phyloP scores from a whole-genome alignment of 805 yeast species.

The Candida caryicola region DNA sequence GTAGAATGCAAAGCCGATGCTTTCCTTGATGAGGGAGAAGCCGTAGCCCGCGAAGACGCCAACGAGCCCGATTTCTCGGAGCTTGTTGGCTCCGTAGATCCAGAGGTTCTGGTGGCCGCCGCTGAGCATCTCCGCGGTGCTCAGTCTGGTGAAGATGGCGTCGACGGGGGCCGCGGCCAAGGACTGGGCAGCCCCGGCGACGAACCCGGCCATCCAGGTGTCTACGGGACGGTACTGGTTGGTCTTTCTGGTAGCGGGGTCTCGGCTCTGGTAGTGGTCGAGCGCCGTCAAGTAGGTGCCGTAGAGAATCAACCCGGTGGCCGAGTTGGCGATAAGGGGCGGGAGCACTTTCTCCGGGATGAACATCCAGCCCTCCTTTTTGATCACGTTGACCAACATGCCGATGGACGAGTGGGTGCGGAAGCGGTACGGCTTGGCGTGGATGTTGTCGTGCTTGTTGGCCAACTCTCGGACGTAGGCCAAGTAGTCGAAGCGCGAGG shows the following conservation, averaged over 20 bases:
- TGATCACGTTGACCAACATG: conserved; percentile 65
- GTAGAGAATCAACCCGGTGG: conserved; percentile 83
- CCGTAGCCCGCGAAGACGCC: conserved; percentile 91
- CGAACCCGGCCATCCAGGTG: conserved; percentile 73
- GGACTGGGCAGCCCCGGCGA: conserved; percentile 88
- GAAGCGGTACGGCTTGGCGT: conserved; percentile 48
- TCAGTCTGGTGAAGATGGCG: conserved; percentile 81
- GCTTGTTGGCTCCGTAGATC: conserved; percentile 67
- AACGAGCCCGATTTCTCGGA: conserved; percentile 68
- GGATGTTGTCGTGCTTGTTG: conserved; percentile 43
- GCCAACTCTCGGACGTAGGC: conserved; percentile 59
- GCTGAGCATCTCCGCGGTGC: conserved; percentile 67
- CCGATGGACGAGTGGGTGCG: conserved; percentile 80
- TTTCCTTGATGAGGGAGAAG: conserved; percentile 75
- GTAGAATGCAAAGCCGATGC: conserved; percentile 78
- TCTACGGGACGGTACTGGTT: conserved; percentile 41
- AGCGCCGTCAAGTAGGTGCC: conserved; percentile 70
- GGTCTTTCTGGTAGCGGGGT: conserved; percentile 8
- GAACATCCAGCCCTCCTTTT: conserved; percentile 79
- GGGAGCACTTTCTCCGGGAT: conserved; percentile 85
- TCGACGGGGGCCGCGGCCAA: conserved; percentile 91
- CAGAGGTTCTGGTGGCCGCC: conserved; percentile 71
- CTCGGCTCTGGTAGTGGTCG: conserved; percentile 22
- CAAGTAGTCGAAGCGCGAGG: conserved; percentile 84
- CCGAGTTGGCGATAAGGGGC: conserved; percentile 83